Conservation (phyloP, 2,329 filamentous ascomycete genomes). For the Aureobasidium sp. region DNA sequence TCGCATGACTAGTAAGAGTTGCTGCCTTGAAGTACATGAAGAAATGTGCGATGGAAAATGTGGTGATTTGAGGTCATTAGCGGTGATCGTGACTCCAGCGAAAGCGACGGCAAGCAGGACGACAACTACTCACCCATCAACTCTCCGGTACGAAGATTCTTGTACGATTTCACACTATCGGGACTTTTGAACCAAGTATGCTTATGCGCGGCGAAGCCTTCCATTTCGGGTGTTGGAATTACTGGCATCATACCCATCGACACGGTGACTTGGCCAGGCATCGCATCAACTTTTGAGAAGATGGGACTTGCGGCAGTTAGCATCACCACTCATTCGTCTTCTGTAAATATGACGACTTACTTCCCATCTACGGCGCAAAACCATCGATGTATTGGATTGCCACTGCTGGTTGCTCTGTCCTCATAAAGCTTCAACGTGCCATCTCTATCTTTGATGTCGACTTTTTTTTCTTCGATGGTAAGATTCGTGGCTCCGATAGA, state of each 20-base stretch:
- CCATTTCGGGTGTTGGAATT: slow-evolving; percentile 38
- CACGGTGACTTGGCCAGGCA: slow-evolving; percentile 36
- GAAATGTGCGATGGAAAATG: background rate
- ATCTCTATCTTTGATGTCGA: slow-evolving; percentile 36
- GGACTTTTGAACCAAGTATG: slow-evolving; percentile 37
- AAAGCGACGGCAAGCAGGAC: background rate
- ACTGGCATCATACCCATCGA: slow-evolving; percentile 44
- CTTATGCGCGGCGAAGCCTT: slow-evolving; percentile 36
- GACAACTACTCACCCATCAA: background rate
- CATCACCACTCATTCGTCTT: too few species aligned
- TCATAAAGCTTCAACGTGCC: slow-evolving; percentile 37
- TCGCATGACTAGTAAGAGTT: background rate
- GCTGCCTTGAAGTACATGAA: background rate
- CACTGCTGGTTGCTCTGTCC: slow-evolving; percentile 39
- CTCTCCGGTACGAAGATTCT: slow-evolving; percentile 19
- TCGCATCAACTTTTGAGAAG: slow-evolving; percentile 25
- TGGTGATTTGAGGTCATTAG: background rate
- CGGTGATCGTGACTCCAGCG: background rate
- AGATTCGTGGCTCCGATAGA: slow-evolving; percentile 34
- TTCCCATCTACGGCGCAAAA: slow-evolving; percentile 41
- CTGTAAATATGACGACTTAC: slow-evolving; percentile 24
- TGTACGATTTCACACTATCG: slow-evolving; percentile 30
- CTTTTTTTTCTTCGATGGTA: slow-evolving; percentile 36
- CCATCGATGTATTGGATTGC: slow-evolving; percentile 35
- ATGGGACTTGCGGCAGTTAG: slow-evolving; percentile 32